Base-by-base conservation (phyloP, 345 rosid genomes). In the Trapa bicornis region DNA sequence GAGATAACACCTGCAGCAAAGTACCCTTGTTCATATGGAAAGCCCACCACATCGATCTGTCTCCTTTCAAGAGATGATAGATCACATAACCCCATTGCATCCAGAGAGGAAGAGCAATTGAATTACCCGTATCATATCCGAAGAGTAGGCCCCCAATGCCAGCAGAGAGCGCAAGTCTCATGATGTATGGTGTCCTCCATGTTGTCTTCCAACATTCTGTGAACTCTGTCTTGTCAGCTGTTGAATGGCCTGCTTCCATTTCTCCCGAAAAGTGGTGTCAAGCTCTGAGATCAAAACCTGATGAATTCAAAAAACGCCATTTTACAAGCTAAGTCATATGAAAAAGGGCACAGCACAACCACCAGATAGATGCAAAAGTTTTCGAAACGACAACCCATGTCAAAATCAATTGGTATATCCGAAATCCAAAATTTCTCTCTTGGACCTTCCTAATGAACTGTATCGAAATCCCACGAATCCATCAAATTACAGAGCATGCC, bases 101-200 rank as follows among this genome's bases (percentile, higher is more conserved):
- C 43, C 37, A 11, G 3, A 41, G 5, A 13, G 1, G 38, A 38
- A 57, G 58, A 16, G 41, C 22, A n/a, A 53, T 13, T 29, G 16
- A 52, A 38, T 56, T 71, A 70, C 98, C 99, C 36, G 99, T 95
- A 67, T 95, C 99, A 68, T 95, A 95, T 1, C 99, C 99, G 65
- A 95, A 95, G 65, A 89, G 84, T 60, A 95, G 83, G 13, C 99
- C 97, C 32, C 99, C 99, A 65, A 95, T 84, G 35, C 97, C 99
- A 1, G 97, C 99, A 1, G 96, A 82, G 42, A 91, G 80, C 6
- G 97, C 89, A 14, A 95, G 96, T 53, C 85, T 78, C 90, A 84
- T 82, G 17, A 95, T 89, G 68, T 87, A 95, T 39, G 97, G 97
- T 1, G 86, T 84, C 73, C 72, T 78, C 89, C 89, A 80, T 58